Evolutionary conservation across 2,329 filamentous ascomycete species (phyloP), one percentile per base, ranked within the genome.

Genomic region (Leptographium flavum): DNA sequence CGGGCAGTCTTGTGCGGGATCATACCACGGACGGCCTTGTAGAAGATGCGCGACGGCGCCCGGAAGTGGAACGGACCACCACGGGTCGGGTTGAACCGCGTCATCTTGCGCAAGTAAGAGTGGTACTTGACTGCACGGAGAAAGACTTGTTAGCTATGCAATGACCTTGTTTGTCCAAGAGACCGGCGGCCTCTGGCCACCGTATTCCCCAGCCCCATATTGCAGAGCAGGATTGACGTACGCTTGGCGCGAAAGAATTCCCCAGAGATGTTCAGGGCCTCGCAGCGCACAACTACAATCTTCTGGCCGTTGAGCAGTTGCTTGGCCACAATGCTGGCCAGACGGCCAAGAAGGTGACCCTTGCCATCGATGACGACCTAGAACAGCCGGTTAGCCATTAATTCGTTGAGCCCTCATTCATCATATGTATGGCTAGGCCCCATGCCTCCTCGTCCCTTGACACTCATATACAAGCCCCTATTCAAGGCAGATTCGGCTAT

Each of bases 11-110:
- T 98, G 87, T 98, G 92, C 65, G 92, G 92, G 59, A 98, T 93
- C 92, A 98, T 98, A 70, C 92, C 92, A 70, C 92, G 90, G 73
- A 98, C 87, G 67, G 92, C 87, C 84, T 95, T 94, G 85, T 95
- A 98, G 83, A 98, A 94, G 78, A 98, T 95, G 73, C 93, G 85
- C 63, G 88, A 94, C 55, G 92, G 92, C 61, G 90, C 87, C 68
- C 92, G 92, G 87, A 95, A 96, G 76, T 98, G 92, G 87, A 96
- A 98, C 71, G 92, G 92, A 87, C 84, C 90, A 82, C 90, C 92
- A 67, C 90, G 88, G 62, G 87, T 95, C 67, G 92, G 88, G 82
- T 98, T 98, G 85, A 82, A 98, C 72, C 92, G 87, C 69, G 92
- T 98, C 76, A 93, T 92, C 84, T 98, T 98, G 79, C 92, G 87